Evolutionary conservation across 75 land plant genomes (phyloP).

Genomic region (Picea glauca): DNA sequence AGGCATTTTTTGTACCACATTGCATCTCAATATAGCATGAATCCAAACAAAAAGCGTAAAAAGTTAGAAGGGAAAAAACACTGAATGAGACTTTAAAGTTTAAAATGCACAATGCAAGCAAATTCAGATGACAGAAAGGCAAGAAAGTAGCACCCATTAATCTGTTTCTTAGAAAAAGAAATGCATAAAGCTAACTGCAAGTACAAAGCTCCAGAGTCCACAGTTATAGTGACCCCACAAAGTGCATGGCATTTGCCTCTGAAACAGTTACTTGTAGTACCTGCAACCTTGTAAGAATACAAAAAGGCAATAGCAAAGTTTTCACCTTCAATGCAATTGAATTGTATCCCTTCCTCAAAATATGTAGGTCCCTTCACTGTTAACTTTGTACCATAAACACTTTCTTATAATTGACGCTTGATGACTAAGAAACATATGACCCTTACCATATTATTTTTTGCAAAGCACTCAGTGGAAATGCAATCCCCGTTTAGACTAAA

Average conservation of each 20-base stretch:
- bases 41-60: neutral
- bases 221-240: too few relatives aligned
- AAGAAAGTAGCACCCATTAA: neutral
- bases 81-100: neutral
- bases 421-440: neutral
- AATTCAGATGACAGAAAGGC: neutral
- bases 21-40: neutral
- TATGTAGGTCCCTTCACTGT: too few relatives aligned
- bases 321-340: too few relatives aligned
- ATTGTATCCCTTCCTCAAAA: too few relatives aligned
- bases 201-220: too few relatives aligned
- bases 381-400: too few relatives aligned
- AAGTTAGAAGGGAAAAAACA: neutral
- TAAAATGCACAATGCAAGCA: neutral
- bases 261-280: too few relatives aligned
- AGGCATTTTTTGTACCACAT: neutral
- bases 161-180: neutral
- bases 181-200: neutral
- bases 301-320: too few relatives aligned
- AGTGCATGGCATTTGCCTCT: too few relatives aligned
- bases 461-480: conserved; percentile 2
- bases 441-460: neutral
- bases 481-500: neutral
- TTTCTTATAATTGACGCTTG: neutral
- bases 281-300: too few relatives aligned